phyloP scores from a whole-genome alignment of 306 rosid species.

The Glycine latifolia region DNA sequence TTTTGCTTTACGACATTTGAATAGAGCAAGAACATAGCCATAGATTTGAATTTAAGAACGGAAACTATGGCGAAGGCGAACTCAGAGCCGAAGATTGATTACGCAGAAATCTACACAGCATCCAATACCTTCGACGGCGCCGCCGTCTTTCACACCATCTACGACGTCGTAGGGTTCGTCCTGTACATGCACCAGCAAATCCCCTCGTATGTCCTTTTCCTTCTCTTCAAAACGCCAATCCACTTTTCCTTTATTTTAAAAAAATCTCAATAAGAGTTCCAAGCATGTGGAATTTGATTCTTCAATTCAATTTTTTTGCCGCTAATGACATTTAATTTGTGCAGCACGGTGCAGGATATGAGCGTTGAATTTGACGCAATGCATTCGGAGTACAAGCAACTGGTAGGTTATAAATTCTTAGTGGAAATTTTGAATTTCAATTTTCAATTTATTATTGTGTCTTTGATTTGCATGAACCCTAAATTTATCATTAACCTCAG shows the following conservation, averaged over 20 bases:
- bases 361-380: slow-evolving; percentile 66
- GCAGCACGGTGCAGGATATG: slow-evolving; percentile 82
- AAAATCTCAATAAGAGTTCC: background rate
- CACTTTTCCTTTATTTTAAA: background rate
- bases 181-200: slow-evolving; percentile 94
- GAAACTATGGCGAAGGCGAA: slow-evolving; percentile 9
- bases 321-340: background rate
- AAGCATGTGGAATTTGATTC: no score
- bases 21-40: background rate
- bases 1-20: slow-evolving; percentile 30
- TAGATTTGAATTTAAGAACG: slow-evolving; percentile 13
- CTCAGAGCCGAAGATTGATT: slow-evolving; percentile 46
- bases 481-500: slow-evolving; percentile 54
- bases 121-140: slow-evolving; percentile 61
- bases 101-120: slow-evolving; percentile 53
- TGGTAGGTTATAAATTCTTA: slow-evolving; percentile 55
- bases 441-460: slow-evolving; percentile 13
- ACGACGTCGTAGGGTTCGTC: slow-evolving; percentile 73
- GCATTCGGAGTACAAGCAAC: slow-evolving; percentile 56
- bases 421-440: background rate
- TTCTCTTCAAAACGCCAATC: background rate
- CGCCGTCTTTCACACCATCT: slow-evolving; percentile 68
- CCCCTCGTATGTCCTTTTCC: slow-evolving; percentile 70
- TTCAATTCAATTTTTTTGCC: background rate
- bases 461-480: slow-evolving; percentile 4